Evolutionary conservation across 1,139 yeast species (phyloP).

Genomic region (Candida glucosophila): DNA sequence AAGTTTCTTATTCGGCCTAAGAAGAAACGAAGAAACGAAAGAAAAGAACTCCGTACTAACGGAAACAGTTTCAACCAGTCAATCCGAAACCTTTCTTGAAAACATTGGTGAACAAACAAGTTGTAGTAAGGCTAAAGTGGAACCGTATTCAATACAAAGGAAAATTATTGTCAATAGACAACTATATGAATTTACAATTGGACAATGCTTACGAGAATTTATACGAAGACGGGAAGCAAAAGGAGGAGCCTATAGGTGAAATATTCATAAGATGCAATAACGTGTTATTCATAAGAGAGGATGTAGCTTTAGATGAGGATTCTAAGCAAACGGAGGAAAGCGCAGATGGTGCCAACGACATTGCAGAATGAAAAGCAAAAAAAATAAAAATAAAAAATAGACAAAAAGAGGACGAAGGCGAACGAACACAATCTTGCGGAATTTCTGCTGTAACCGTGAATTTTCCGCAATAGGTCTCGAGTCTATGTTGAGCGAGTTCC

Average conservation of each 20-base stretch:
- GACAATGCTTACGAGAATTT: conserved; percentile 60
- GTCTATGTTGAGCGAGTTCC: too few species aligned
- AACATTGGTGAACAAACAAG: conserved; percentile 58
- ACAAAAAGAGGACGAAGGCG: too few species aligned
- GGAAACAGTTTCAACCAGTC: conserved; percentile 52
- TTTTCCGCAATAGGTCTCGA: too few species aligned
- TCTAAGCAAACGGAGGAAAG: conserved; percentile 1
- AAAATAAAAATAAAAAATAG: too few species aligned
- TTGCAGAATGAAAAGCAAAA: too few species aligned
- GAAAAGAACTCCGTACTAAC: too few species aligned
- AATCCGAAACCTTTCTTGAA: conserved; percentile 90
- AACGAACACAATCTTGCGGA: too few species aligned
- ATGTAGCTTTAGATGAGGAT: conserved; percentile 2
- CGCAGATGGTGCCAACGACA: background rate
- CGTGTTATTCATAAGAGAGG: conserved; percentile 56
- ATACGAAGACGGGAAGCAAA: conserved; percentile 27
- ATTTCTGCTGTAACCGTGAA: too few species aligned
- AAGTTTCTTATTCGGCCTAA: too few species aligned
- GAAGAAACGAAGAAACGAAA: too few species aligned
- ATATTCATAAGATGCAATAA: conserved; percentile 80
- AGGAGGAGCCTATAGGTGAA: conserved; percentile 64
- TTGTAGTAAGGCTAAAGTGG: conserved; percentile 88
- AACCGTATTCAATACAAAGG: conserved; percentile 89
- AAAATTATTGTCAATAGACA: conserved; percentile 71
- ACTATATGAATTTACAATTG: conserved; percentile 85